Evolutionary conservation across 2,329 filamentous ascomycete species (phyloP), one percentile per base, ranked within the genome.

Genomic region (Fusarium burgessii): DNA sequence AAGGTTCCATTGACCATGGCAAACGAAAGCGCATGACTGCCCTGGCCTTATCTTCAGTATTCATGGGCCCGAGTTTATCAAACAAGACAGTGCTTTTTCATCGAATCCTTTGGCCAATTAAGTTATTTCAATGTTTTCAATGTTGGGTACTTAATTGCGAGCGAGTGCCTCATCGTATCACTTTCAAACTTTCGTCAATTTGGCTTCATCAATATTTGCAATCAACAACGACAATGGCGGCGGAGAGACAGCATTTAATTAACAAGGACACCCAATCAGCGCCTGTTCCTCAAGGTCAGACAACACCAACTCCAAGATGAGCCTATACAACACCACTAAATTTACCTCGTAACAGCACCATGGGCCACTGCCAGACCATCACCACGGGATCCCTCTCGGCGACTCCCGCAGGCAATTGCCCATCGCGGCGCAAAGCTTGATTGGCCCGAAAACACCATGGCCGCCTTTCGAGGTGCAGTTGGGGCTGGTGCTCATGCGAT

Each of bases 371-470:
- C 82, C 47, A 62, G 79, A 5, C 59, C 76, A 6, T 81, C 78
- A 9, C 55, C 46, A 33, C 71, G 78, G 23, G 67, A 77, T 27
- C 62, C 75, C 15, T 64, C 70, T 27, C 71, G 76, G 7, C 76
- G 71, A 27, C 79, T 90, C 52, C 93, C 93, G 3, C 91, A 93
- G 78, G 87, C 90, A 59, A 93, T 96, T 70, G 92, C 91, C 2
- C 93, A 95, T 82, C 87, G 93, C 62, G 93, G 93, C 46, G 94
- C 91, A 85, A 95, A 93, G 78, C 90, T 90, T 2, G 86, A 86
- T 55, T 93, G 87, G 73, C 94, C 95, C 0, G 95, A 98, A 80
- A 98, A 98, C 81, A 92, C 93, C 3, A 90, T 98, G 86, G 87
- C 85, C 18, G 92, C 93, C 11, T 97, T 97, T 82, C 84, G 84